Percentiles rank a stretch among this genome's conserved stretches.
phyloP scores from a whole-genome alignment of 352 stramenopile species.

The Phytopythium oedochilum region DNA sequence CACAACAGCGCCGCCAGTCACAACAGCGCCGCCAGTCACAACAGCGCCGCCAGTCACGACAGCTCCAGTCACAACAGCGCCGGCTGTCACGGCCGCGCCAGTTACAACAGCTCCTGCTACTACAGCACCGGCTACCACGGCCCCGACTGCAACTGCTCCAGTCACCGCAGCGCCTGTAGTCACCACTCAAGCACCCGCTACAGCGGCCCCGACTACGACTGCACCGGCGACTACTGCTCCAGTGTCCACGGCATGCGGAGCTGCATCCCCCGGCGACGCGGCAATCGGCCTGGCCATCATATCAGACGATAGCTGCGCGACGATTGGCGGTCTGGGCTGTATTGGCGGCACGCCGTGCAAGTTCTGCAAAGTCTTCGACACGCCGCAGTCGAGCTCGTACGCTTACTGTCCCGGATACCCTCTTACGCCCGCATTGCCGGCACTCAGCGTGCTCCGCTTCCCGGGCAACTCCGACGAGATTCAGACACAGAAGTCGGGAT shows the following conservation, averaged over 20 bases:
- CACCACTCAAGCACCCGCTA: background rate
- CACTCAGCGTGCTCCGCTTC: background rate
- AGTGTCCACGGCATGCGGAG: background rate
- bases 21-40: too few relatives aligned
- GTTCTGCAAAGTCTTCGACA: conserved; percentile 27
- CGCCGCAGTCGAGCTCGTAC: conserved; percentile 13
- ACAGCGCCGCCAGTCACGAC: too few relatives aligned
- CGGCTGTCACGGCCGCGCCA: background rate
- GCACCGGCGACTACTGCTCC: background rate
- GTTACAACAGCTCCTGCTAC: background rate
- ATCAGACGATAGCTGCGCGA: conserved; percentile 13
- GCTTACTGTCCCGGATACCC: conserved; percentile 16
- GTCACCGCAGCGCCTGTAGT: background rate
- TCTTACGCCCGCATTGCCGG: background rate
- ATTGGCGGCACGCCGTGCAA: conserved; percentile 4
- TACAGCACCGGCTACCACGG: background rate
- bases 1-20: background rate
- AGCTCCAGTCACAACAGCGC: background rate
- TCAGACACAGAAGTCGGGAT: background rate
- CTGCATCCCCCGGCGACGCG: background rate
- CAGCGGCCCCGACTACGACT: background rate
- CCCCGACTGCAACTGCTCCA: background rate
- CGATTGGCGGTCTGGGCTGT: conserved; percentile 5
- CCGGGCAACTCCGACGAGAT: background rate
- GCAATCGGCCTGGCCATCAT: conserved; percentile 7